Evolutionary conservation across 805 yeast species (phyloP).

Genomic region (Kluyveromyces nonfermentans): DNA sequence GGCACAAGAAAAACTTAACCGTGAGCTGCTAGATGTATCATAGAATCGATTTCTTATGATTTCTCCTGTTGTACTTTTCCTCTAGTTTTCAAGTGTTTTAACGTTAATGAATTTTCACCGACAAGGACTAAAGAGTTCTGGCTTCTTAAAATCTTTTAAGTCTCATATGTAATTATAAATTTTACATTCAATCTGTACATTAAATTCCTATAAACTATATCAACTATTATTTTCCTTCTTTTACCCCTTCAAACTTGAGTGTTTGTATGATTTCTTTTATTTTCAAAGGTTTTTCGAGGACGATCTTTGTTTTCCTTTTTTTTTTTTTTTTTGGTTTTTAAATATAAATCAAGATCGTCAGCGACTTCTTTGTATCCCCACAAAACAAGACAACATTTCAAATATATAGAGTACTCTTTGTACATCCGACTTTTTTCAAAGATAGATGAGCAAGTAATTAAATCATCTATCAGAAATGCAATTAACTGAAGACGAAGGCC

Average conservation of each 20-base stretch:
- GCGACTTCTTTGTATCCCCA: neutral
- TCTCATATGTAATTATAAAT: constrained; percentile 2
- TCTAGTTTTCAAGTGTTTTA: neutral
- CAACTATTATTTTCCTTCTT: no score
- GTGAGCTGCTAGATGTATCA: neutral
- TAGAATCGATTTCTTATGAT: neutral
- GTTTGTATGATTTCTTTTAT: neutral
- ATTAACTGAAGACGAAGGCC: neutral
- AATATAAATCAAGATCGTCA: neutral
- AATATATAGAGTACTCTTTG: no score
- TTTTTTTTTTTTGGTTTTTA: neutral
- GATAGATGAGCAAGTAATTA: no score
- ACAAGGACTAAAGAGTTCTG: neutral
- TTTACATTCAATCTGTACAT: neutral
- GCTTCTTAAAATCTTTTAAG: neutral
- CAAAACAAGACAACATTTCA: neutral
- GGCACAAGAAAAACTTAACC: constrained; percentile 22
- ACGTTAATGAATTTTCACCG: neutral
- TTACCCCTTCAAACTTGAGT: neutral
- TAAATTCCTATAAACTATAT: neutral
- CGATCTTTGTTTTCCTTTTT: neutral
- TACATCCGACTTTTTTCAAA: no score
- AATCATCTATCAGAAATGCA: neutral
- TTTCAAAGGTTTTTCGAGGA: neutral
- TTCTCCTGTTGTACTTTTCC: neutral